phyloP scores from a whole-genome alignment of 805 yeast species.

The Yamadazyma olivae region DNA sequence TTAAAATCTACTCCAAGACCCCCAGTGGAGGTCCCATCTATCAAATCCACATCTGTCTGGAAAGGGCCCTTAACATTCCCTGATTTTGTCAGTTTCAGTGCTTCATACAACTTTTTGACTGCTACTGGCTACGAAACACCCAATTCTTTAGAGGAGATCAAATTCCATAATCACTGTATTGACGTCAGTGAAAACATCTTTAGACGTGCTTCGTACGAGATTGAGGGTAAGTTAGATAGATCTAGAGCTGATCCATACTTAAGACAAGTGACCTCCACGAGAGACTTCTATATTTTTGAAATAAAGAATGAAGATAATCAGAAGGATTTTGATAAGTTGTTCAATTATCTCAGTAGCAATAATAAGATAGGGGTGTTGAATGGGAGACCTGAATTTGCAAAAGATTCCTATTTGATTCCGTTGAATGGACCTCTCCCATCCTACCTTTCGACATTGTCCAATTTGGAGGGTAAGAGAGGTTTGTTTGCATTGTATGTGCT shows the following conservation, averaged over 20 bases:
- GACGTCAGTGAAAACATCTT: constrained; percentile 28
- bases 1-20: neutral
- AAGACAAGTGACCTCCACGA: constrained; percentile 39
- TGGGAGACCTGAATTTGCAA: constrained; percentile 46
- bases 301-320: constrained; percentile 23
- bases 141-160: constrained; percentile 9
- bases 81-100: constrained; percentile 45
- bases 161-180: constrained; percentile 22
- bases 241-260: constrained; percentile 57
- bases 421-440: constrained; percentile 15
- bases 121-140: constrained; percentile 23
- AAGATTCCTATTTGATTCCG: constrained; percentile 62
- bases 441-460: constrained; percentile 15
- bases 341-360: constrained; percentile 43
- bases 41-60: constrained; percentile 33
- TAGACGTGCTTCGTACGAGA: constrained; percentile 27
- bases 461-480: constrained; percentile 16
- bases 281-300: constrained; percentile 54
- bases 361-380: constrained; percentile 61
- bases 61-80: constrained; percentile 47
- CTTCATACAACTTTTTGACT: constrained; percentile 33
- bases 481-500: constrained; percentile 36
- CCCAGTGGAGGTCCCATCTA: constrained; percentile 6
- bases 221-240: constrained; percentile 64
- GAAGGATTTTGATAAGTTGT: constrained; percentile 28